Base-by-base conservation (phyloP, 2,329 filamentous ascomycete species). In the Trichoderma arundinaceum region DNA sequence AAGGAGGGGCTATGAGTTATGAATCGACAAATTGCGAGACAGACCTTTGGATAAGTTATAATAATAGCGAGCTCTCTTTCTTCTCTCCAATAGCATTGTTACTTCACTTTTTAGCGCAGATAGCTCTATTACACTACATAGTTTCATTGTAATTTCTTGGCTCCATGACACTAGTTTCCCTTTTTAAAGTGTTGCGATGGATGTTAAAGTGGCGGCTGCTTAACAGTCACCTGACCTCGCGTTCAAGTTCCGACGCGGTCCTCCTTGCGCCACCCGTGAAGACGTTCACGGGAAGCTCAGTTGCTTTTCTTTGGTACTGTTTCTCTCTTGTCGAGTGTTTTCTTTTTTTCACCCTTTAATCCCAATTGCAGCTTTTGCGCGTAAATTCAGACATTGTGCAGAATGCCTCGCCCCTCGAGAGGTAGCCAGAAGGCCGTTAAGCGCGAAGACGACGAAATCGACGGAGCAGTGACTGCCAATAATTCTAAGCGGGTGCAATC, bases 371-470 rank as follows among this genome's bases (percentile, higher is more conserved):
- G 10, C 2, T 13, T 4, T 3, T 6, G 1, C 44, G 22, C 17
- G 12, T 54, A 15, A n/a, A 58, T 7, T 7, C 38, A 39, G 9
- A 48, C 17, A 38, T 10, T 17, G 12, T 43, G 7, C 22, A 17
- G 12, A 57, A 80, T 80, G 78, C 68, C 74, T 39, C 77, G 77
- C 35, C 71, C 73, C 6, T 77, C 78, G 2, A 66, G 72, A 39
- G 74, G 78, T 43, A 78, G 74, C 59, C 76, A 69, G 66, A 71
- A 72, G 64, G 61, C 67, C 35, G 68, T 76, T 32, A 76, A 73
- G 68, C 77, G 77, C 68, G 74, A 71, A 68, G 74, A 77, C 61
- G 73, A 70, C 67, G 69, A 72, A 33, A 68, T 69, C 13, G 65
- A 66, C 33, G 66, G 70, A 35, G 67, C 69, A 38, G 41, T 32